phyloP scores from a whole-genome alignment of 2,329 filamentous ascomycete species.

The Penicillium thymicola region DNA sequence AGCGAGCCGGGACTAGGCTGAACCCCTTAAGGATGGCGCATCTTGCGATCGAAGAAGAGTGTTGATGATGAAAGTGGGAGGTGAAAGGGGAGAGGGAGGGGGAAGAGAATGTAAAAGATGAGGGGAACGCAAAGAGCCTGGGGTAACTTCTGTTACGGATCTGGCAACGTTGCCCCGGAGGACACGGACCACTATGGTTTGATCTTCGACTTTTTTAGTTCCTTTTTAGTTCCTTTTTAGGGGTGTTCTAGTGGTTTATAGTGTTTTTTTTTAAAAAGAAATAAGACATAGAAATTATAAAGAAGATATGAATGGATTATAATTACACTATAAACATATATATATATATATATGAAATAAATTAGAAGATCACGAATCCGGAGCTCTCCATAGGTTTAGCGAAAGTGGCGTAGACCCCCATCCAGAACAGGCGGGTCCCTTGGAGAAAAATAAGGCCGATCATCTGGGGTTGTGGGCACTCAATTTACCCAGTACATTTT shows the following conservation, averaged over 20 bases:
- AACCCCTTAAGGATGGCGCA: constrained; percentile 29
- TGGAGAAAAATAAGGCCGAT: constrained; percentile 12
- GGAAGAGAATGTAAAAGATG: constrained; percentile 4
- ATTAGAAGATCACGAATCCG: neutral
- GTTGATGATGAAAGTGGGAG: constrained; percentile 14
- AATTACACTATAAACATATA: too few species aligned
- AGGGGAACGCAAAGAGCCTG: constrained; percentile 13
- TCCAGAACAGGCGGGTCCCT: constrained; percentile 9
- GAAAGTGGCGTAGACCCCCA: constrained; percentile 1
- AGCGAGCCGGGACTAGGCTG: constrained; percentile 19
- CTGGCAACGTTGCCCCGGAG: constrained; percentile 26
- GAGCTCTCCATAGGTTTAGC: neutral
- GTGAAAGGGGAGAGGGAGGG: constrained; percentile 7
- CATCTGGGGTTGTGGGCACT: constrained; percentile 9
- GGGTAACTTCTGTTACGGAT: constrained; percentile 19
- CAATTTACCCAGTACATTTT: neutral
- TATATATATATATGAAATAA: neutral
- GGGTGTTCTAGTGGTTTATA: neutral
- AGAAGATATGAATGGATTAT: neutral
- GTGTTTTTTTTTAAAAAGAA: neutral
- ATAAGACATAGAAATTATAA: neutral
- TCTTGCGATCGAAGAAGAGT: constrained; percentile 4
- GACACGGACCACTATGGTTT: constrained; percentile 23
- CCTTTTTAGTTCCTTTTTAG: neutral
- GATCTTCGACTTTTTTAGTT: neutral